Percentiles rank a stretch among this genome's conserved stretches.
Evolutionary conservation across 2,329 filamentous ascomycete species (phyloP).

Genomic region (Iodosphaeria phyllophila): DNA sequence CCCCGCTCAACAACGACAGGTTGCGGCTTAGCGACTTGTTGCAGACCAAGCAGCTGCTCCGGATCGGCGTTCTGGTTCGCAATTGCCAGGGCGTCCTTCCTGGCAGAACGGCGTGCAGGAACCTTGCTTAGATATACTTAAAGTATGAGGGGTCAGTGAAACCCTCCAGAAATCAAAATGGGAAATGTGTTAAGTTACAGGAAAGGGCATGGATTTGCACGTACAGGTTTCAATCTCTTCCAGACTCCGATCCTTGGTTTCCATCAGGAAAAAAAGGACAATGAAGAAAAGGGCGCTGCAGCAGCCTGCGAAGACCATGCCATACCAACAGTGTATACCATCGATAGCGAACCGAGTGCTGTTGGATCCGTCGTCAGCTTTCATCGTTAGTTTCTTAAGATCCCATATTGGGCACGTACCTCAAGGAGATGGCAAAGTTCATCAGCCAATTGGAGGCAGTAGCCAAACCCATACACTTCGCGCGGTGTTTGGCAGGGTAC

Average conservation of each 20-base stretch:
- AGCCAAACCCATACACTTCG: conserved; percentile 33
- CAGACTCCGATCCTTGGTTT: conserved; percentile 51
- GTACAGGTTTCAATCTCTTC: conserved; percentile 66
- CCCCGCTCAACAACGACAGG: no score
- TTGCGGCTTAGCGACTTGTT: no score
- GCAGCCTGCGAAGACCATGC: conserved; percentile 53
- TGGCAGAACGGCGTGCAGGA: no score
- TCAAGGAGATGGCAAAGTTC: conserved; percentile 40
- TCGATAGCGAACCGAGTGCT: conserved; percentile 54
- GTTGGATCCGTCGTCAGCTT: not conserved
- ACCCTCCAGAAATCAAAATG: no score
- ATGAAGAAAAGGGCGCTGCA: conserved; percentile 42
- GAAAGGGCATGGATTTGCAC: no score
- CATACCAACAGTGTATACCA: conserved; percentile 49
- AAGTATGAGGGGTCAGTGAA: no score
- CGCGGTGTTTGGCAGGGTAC: conserved; percentile 38
- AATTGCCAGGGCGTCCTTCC: no score
- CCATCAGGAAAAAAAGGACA: conserved; percentile 61
- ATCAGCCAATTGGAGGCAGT: conserved; percentile 43
- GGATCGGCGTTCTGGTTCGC: no score
- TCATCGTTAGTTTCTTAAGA: no score
- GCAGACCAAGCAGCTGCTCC: no score
- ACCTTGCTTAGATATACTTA: no score
- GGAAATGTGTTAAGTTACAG: no score
- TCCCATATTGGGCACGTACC: conserved; percentile 19